These are phyloP conservation scores for Serendipita indica DNA, from an alignment of 768 basidiomycete genomes.

Conservation along the genomic window DNA sequence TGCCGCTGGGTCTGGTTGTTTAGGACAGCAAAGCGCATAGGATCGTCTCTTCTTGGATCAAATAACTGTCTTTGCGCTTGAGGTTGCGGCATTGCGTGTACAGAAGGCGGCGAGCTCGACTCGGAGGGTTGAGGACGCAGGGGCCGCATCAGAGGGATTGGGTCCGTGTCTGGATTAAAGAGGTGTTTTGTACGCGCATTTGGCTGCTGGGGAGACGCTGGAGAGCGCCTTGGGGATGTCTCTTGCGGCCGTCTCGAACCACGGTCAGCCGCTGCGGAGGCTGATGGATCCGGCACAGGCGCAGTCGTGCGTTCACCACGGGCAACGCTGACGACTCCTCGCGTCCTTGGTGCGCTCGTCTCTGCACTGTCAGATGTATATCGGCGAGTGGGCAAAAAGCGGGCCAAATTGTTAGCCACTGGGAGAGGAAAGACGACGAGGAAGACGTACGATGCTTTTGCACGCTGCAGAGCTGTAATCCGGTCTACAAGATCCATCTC, in stretches of 20 bases:
- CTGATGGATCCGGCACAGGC: slow-evolving; percentile 15
- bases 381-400: neutral
- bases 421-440: neutral
- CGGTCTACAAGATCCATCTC: slow-evolving; percentile 39
- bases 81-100: slow-evolving; percentile 24
- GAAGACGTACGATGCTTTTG: slow-evolving; percentile 38
- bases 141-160: slow-evolving; percentile 41
- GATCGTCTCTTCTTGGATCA: slow-evolving; percentile 83
- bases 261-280: slow-evolving; percentile 26
- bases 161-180: slow-evolving; percentile 59
- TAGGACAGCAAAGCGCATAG: slow-evolving; percentile 64
- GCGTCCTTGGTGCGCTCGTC: slow-evolving; percentile 33
- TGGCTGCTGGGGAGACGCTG: slow-evolving; percentile 41
- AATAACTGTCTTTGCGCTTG: slow-evolving; percentile 44
- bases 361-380: slow-evolving; percentile 13
- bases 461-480: slow-evolving; percentile 52
- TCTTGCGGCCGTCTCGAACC: slow-evolving; percentile 23
- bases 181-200: slow-evolving; percentile 33
- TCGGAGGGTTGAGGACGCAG: slow-evolving; percentile 20
- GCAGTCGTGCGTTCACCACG: slow-evolving; percentile 21
- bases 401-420: slow-evolving; percentile 8
- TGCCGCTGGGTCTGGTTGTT: slow-evolving; percentile 29
- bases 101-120: slow-evolving; percentile 19
- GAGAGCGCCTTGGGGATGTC: slow-evolving; percentile 64
- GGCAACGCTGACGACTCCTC: slow-evolving; percentile 35